Base-by-base conservation (phyloP, 495 filamentous ascomycete species). In the Xylaria castorea region DNA sequence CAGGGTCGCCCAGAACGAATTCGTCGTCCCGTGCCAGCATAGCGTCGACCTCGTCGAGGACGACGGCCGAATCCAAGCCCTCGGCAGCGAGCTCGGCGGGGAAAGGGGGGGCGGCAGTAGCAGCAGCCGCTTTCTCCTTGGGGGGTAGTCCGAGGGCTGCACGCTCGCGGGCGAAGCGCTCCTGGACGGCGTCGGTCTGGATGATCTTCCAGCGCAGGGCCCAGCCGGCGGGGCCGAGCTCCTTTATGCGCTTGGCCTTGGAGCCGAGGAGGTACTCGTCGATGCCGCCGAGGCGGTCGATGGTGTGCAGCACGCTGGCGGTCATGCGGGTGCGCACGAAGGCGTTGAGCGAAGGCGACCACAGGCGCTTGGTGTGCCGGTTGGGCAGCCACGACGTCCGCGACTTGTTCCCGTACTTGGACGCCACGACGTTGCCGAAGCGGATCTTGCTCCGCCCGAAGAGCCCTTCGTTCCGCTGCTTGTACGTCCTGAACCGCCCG, bases 371-470 rank as follows among this genome's bases (percentile, higher is more conserved):
- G 38, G 82, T 83, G 53, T 93, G 89, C 20, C 98, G 91, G 81
- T 98, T 98, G 42, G 94, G 94, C 67, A 91, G 88, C 97, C 97
- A 99, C 51, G 80, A 80, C 64, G 95, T 92, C 50, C 93, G 90
- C 50, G 94, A 94, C 81, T 97, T 97, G 84, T 90, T 90, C 77
- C 93, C 87, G 83, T 93, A 89, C 64, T 86, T 84, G 74, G 89
- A 81, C 34, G 93, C 93, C 58, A 98, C 94, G 72, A 90, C 92
- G 89, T 99, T 97, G 78, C 96, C 96, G 87, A 93, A 96, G 70
- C 91, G 93, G 83, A 96, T 94, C 66, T 87, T 88, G 60, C 88
- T 83, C 53, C 85, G 85, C 60, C 92, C 95, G 85, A 96, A 98
- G 9, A 98, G 90, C 72, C 95, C 95, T 58, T 88, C 86, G 86